phyloP scores from a whole-genome alignment of 2,329 filamentous ascomycete species.

The Pseudocercospora vitis region DNA sequence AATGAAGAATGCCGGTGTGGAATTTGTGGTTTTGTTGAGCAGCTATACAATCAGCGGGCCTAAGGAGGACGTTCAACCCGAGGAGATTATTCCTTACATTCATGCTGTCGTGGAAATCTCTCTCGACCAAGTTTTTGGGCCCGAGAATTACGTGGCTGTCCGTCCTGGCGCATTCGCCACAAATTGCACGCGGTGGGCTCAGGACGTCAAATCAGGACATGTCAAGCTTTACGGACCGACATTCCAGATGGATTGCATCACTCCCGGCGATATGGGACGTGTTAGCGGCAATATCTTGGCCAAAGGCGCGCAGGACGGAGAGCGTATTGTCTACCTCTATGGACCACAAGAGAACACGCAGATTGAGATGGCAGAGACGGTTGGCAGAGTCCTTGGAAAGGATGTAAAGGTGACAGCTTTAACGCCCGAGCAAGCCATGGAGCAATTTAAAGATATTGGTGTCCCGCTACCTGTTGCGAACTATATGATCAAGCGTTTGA shows the following conservation, averaged over 20 bases:
- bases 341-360: constrained; percentile 41
- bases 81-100: constrained; percentile 41
- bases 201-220: constrained; percentile 35
- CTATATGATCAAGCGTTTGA: constrained; percentile 20
- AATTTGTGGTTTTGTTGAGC: constrained; percentile 51
- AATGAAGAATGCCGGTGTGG: constrained; percentile 48
- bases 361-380: constrained; percentile 32
- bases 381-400: constrained; percentile 39
- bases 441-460: constrained; percentile 9
- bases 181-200: constrained; percentile 41
- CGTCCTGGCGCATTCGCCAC: constrained; percentile 49
- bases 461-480: constrained; percentile 21
- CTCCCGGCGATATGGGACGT: constrained; percentile 48
- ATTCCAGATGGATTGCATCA: constrained; percentile 43
- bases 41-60: constrained; percentile 37
- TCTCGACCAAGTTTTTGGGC: constrained; percentile 45
- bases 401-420: constrained; percentile 34
- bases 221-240: constrained; percentile 38
- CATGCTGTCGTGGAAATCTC: constrained; percentile 50
- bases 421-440: constrained; percentile 26
- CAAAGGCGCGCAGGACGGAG: constrained; percentile 33
- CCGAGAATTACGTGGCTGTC: constrained; percentile 42
- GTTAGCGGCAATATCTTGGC: constrained; percentile 45
- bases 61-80: constrained; percentile 28
- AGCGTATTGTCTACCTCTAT: constrained; percentile 40